Conservation (phyloP, 2,329 filamentous ascomycete species). For the Orbilia brochopaga region DNA sequence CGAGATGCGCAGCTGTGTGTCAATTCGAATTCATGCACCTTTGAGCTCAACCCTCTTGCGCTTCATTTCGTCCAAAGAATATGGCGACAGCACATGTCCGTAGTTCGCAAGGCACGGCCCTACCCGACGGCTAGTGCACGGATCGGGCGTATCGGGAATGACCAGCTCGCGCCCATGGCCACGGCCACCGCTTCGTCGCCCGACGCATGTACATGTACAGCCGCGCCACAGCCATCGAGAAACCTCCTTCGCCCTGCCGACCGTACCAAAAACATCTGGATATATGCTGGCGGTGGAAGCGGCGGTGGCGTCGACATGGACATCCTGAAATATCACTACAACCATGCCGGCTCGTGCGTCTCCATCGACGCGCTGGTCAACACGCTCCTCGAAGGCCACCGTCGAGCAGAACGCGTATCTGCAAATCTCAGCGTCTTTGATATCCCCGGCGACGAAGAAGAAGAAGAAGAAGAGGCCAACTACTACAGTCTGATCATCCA, state of each 20-base stretch:
- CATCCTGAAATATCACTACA: slow-evolving; percentile 11
- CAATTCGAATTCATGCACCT: not conserved
- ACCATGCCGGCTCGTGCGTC: not conserved
- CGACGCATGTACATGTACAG: not conserved
- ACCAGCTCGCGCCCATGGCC: not conserved
- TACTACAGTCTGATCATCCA: slow-evolving; percentile 12
- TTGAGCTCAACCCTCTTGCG: not conserved
- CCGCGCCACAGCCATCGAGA: not conserved
- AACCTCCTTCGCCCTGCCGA: not conserved
- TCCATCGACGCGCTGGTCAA: slow-evolving; percentile 10
- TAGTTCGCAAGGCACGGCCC: not conserved
- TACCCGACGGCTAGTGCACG: too few species aligned
- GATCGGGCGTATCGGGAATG: too few species aligned
- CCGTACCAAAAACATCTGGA: slow-evolving; percentile 14
- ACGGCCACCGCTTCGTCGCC: too few species aligned
- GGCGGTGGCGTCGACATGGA: not conserved
- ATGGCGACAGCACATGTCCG: not conserved
- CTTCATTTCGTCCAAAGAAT: not conserved
- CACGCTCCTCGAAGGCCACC: slow-evolving; percentile 7
- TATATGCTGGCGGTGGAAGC: slow-evolving; percentile 14
- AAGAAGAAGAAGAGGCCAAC: not conserved
- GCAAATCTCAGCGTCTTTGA: not conserved
- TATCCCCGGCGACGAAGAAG: not conserved
- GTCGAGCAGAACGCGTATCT: not conserved
- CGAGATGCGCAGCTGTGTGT: not conserved